These are phyloP conservation scores for Boletus calvinii DNA, from an alignment of 1,284 basidiomycete genomes.

Conservation along the genomic window DNA sequence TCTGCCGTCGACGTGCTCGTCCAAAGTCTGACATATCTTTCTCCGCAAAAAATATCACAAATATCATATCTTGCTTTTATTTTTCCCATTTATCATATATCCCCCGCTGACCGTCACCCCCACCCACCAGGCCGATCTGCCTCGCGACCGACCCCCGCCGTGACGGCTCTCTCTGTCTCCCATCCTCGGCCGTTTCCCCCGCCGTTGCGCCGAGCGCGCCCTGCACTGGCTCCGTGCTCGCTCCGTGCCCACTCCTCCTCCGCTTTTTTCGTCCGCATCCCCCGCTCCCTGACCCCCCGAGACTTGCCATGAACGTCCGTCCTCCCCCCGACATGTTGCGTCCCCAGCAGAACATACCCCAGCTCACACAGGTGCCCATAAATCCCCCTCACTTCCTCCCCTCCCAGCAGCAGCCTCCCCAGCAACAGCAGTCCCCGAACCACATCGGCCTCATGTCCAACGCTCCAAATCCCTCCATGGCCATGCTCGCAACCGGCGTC, in stretches of 20 bases:
- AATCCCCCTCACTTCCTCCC: slow-evolving; percentile 40
- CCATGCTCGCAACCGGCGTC: slow-evolving; percentile 27
- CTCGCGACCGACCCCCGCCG: slow-evolving; percentile 18
- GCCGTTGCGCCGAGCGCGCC: slow-evolving; percentile 6
- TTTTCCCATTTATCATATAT: slow-evolving; percentile 26
- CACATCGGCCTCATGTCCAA: slow-evolving; percentile 36
- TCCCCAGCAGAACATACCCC: slow-evolving; percentile 39
- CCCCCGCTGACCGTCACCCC: slow-evolving; percentile 20
- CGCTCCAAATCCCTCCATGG: slow-evolving; percentile 26
- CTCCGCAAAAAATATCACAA: slow-evolving; percentile 29
- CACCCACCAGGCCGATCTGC: slow-evolving; percentile 19
- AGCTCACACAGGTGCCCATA: slow-evolving; percentile 42
- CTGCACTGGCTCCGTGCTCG: slow-evolving; percentile 2
- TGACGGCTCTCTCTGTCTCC: slow-evolving; percentile 7
- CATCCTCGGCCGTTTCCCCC: slow-evolving; percentile 4
- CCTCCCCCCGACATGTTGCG: slow-evolving; percentile 45
- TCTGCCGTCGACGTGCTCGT: slow-evolving; percentile 34
- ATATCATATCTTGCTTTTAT: slow-evolving; percentile 34
- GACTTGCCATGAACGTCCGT: slow-evolving; percentile 38
- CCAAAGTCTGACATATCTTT: slow-evolving; percentile 30
- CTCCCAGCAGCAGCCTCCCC: slow-evolving; percentile 35
- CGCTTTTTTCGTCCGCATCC: slow-evolving; percentile 13
- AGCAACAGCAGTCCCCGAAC: slow-evolving; percentile 30
- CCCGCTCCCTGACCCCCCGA: slow-evolving; percentile 10
- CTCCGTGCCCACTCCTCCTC: slow-evolving; percentile 2